Conservation (phyloP, 176 grass and related monocot genomes). For the bread wheat (Triticum aestivum) region DNA sequence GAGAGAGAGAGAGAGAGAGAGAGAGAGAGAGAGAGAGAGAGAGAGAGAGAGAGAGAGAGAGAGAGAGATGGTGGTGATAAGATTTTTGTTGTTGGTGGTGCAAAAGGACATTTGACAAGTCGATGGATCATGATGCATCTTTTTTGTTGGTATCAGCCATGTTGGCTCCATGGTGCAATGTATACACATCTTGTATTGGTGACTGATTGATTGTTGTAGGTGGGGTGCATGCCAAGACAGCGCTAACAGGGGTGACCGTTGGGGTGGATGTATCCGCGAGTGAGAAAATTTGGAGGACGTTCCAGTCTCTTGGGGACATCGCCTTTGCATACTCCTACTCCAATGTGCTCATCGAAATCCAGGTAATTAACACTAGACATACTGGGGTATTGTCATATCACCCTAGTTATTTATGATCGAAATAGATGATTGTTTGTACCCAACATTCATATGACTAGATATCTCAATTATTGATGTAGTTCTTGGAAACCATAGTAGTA, state of each 20-base stretch:
- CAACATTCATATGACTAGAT: too few relatives aligned
- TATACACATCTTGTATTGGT: neutral
- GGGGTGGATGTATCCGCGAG: slow-evolving; percentile 61
- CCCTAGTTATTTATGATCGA: neutral
- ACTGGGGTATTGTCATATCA: too few relatives aligned
- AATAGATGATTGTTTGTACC: too few relatives aligned
- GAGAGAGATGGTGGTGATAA: neutral
- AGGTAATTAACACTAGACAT: slow-evolving; percentile 41
- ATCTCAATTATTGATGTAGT: too few relatives aligned
- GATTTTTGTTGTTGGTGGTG: slow-evolving; percentile 8
- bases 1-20: neutral
- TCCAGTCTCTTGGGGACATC: slow-evolving; percentile 90
- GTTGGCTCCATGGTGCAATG: slow-evolving; percentile 14
- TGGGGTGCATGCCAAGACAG: slow-evolving; percentile 51
- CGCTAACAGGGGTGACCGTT: slow-evolving; percentile 72
- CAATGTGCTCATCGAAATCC: slow-evolving; percentile 95
- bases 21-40: neutral
- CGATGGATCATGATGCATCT: neutral
- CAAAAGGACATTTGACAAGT: slow-evolving; percentile 28
- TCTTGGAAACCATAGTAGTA: too few relatives aligned
- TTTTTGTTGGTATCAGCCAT: slow-evolving; percentile 21
- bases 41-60: neutral
- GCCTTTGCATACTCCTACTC: slow-evolving; percentile 97
- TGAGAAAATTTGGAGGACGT: slow-evolving; percentile 95
- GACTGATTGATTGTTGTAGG: slow-evolving; percentile 40